Base-by-base conservation (phyloP, 2,329 filamentous ascomycete species). In the Aspergillus viridinutans region DNA sequence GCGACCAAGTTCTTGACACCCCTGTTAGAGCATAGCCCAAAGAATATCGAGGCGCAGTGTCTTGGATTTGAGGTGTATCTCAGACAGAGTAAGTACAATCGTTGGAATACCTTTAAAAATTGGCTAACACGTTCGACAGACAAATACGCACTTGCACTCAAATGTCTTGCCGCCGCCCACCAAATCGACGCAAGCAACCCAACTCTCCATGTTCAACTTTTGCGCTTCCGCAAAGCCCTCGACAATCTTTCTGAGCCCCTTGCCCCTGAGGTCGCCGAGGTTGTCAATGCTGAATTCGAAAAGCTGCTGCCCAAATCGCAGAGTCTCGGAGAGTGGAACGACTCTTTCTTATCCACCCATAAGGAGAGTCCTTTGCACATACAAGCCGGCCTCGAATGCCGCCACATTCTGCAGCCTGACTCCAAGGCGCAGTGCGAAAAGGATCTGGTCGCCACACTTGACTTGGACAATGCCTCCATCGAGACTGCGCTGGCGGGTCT, bases 11-110 rank as follows among this genome's bases (percentile, higher is more conserved):
- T 94, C 72, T 74, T 99, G 56, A 80, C 76, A 17, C 92, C 90
- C 3, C 79, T 99, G 65, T 81, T 99, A 58, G 88, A 96, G 72
- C 88, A 87, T 68, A 92, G 87, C 68, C 88, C 92, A 1, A 85
- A 89, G 77, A 90, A 86, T 70, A 84, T 96, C 50, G 86, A 94
- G 60, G 90, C 85, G 23, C 94, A 99, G 75, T 82, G 87, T 62
- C 85, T 88, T 53, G 94, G 92, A 4, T 97, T 97, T 67, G 92
- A 97, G 76, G 88, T 99, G 20, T 92, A 90, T 71, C 81, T 95
- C 58, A 83, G 92, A 69, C 83, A 88, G 78, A 86, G 92, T 96
- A 84, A 81, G 87, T 69, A 52, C 7, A 10, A 17, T 52, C 26
- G 23, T 45, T 26, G 28, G 28, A 21, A 23, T 40, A 50, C 35